Conservation (phyloP, 2,329 filamentous ascomycete species). For the Monosporascus sp. region DNA sequence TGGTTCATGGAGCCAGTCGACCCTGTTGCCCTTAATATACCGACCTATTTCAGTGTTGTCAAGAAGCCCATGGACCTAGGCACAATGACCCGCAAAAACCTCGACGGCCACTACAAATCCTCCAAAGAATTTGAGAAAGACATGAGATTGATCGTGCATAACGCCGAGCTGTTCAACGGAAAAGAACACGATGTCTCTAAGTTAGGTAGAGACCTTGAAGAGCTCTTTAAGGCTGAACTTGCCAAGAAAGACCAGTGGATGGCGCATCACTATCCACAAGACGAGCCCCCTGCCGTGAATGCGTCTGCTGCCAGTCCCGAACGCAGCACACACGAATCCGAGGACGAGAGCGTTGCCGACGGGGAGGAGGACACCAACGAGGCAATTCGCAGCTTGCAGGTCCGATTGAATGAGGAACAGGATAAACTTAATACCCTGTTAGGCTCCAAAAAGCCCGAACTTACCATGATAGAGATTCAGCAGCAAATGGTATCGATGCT, state of each 20-base stretch:
- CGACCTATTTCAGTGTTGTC: slow-evolving; percentile 86
- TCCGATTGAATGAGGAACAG: slow-evolving; percentile 50
- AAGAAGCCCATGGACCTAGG: slow-evolving; percentile 95
- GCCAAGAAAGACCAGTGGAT: slow-evolving; percentile 76
- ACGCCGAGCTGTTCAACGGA: slow-evolving; percentile 87
- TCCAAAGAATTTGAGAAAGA: slow-evolving; percentile 83
- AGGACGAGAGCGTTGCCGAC: slow-evolving; percentile 66
- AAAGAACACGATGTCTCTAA: slow-evolving; percentile 66
- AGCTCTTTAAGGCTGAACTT: slow-evolving; percentile 71
- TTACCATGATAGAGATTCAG: slow-evolving; percentile 49
- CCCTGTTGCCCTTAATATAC: slow-evolving; percentile 88
- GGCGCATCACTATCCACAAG: slow-evolving; percentile 59
- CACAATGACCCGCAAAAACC: slow-evolving; percentile 74
- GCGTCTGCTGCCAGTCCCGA: slow-evolving; percentile 58
- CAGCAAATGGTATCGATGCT: slow-evolving; percentile 59
- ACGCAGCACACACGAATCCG: slow-evolving; percentile 62
- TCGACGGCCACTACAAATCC: slow-evolving; percentile 70
- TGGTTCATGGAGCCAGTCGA: slow-evolving; percentile 85
- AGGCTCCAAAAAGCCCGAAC: slow-evolving; percentile 43
- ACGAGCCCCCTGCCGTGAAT: slow-evolving; percentile 38
- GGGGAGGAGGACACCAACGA: slow-evolving; percentile 39
- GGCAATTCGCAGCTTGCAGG: slow-evolving; percentile 48
- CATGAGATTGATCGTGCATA: slow-evolving; percentile 75
- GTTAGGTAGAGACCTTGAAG: slow-evolving; percentile 67
- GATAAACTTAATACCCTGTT: slow-evolving; percentile 51